phyloP scores from a whole-genome alignment of 306 rosid species.

The Vigna reflexopilosa region DNA sequence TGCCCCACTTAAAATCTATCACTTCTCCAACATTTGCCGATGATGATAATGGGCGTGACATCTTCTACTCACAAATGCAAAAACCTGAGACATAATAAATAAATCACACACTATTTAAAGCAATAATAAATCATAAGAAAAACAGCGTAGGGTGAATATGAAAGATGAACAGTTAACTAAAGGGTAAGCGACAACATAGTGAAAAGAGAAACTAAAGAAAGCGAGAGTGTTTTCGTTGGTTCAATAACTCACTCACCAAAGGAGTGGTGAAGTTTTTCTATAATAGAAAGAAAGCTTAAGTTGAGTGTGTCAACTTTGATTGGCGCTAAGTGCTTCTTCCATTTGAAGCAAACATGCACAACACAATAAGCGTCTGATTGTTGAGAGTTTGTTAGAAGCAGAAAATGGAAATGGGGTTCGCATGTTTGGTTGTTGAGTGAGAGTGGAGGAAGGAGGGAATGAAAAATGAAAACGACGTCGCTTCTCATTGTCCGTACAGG shows the following conservation, averaged over 20 bases:
- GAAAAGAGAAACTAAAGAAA: no score
- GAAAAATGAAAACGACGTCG: not conserved
- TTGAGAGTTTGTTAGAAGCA: no score
- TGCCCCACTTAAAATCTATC: slow-evolving; percentile 63
- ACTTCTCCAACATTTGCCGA: slow-evolving; percentile 36
- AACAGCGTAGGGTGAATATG: no score
- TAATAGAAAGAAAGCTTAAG: not conserved
- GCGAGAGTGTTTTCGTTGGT: no score
- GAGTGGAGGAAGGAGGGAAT: not conserved
- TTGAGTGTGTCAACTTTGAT: no score
- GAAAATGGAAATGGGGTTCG: not conserved
- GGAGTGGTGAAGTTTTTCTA: no score
- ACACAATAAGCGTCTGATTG: not conserved
- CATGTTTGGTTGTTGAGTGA: no score
- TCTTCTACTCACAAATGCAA: slow-evolving; percentile 26
- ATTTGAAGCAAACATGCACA: not conserved
- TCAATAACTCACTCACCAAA: no score
- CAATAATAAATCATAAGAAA: no score
- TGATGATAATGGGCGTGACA: slow-evolving; percentile 23
- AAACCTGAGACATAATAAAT: not conserved
- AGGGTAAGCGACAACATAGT: not conserved
- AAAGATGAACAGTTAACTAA: not conserved
- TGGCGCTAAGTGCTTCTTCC: not conserved
- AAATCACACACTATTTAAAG: no score
- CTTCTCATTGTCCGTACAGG: not conserved